A percentile compares a stretch with the other conserved stretches of the same genome.
These are phyloP conservation scores for Moniliella sp. DNA, from an alignment of 1,284 basidiomycete genomes.

Conservation along the genomic window DNA sequence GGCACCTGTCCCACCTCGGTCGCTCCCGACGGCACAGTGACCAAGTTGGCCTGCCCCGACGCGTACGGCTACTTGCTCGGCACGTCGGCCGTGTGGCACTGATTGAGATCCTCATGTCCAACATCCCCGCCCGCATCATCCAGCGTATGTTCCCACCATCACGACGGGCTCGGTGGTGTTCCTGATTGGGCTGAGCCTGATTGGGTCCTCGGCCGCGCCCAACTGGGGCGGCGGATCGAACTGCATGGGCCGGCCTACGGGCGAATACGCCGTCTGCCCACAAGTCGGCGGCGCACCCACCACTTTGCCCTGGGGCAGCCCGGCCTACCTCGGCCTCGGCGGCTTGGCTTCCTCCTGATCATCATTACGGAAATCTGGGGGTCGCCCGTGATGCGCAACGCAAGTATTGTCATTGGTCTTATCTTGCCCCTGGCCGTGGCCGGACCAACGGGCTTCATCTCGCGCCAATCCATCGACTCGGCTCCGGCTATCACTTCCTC, in stretches of 20 bases:
- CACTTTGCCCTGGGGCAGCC: constrained; percentile 46
- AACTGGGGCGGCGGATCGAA: constrained; percentile 57
- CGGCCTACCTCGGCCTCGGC: constrained; percentile 61
- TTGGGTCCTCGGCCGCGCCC: constrained; percentile 48
- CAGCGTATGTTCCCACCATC: constrained; percentile 58
- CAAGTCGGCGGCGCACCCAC: constrained; percentile 41
- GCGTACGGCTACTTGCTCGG: constrained; percentile 40
- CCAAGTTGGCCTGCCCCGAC: constrained; percentile 42
- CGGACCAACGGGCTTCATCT: constrained; percentile 16
- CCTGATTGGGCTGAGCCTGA: constrained; percentile 49
- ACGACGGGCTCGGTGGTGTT: constrained; percentile 41
- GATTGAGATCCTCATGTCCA: constrained; percentile 56
- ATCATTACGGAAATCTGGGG: constrained; percentile 53
- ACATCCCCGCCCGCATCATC: constrained; percentile 44
- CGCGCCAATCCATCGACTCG: constrained; percentile 7
- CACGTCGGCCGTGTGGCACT: constrained; percentile 56
- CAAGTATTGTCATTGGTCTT: constrained; percentile 33
- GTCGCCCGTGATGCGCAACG: constrained; percentile 51
- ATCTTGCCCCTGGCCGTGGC: constrained; percentile 17
- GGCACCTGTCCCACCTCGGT: constrained; percentile 48
- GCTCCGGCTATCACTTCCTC: constrained; percentile 13
- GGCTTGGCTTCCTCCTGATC: constrained; percentile 61
- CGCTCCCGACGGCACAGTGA: constrained; percentile 43
- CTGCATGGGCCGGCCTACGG: constrained; percentile 44
- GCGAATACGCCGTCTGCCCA: constrained; percentile 47